Evolutionary conservation across 2,329 filamentous ascomycete genomes (phyloP), one percentile per base, ranked within the genome.

Genomic region (Aspergillus sp.): DNA sequence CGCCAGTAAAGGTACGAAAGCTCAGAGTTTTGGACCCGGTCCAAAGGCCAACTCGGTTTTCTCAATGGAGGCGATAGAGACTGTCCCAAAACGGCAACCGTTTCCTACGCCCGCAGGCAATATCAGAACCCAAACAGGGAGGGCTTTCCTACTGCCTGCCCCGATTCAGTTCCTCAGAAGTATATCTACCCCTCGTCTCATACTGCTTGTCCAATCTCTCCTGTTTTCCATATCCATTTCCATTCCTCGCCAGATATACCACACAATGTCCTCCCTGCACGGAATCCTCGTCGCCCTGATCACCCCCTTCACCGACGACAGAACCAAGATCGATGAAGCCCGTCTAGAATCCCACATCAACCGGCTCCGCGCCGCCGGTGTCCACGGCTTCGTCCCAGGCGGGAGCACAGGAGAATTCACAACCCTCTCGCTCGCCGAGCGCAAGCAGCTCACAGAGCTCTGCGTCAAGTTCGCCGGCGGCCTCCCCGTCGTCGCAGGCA

Each of bases 321-420:
- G 72, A 12, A 69, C 65, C n/a, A 62, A 68, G 14, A 77, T 82
- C 55, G 78, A 82, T 61, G 64, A 70, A 17, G 54, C 56, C 6
- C 69, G 72, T 23, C 73, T 80, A 0, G 64, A 78, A 64, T 61
- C 70, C 11, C 80, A 82, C 65, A 77, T 82, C 61, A 73, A 82
- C 55, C 73, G 73, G 53, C 72, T 80, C 14, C 73, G 82, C 57
- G 60, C 68, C 4, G 73, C 74, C 0, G 80, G 80, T 3, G 71
- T 80, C 17, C 80, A 82, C 63, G 80, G 80, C 33, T 72, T 82
- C 21, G 80, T 82, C 2, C 80, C 80, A 0, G 79, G 79, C 5
- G 80, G 80, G 45, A 81, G 79, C 67, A 80, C 78, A 0, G 80
- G 79, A 52, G 80, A 82, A 61, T 82, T 82, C 68, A 79, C 79